Evolutionary conservation across 148 eudicot genomes (phyloP).

Genomic region (Rhododendron henanense): DNA sequence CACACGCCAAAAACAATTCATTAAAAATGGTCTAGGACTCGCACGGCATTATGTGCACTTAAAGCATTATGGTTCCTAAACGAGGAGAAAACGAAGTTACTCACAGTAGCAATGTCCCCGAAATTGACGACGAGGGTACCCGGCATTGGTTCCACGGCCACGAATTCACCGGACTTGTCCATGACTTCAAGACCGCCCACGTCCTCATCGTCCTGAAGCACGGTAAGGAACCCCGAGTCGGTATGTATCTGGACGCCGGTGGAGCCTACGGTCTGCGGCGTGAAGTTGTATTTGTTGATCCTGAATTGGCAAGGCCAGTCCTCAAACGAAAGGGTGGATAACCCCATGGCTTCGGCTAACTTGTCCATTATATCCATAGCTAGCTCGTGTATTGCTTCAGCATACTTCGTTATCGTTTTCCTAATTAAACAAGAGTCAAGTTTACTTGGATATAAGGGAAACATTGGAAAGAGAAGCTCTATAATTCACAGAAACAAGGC

Average conservation of each 20-base stretch:
- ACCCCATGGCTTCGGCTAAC: conserved; percentile 45
- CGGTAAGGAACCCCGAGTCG: conserved; percentile 65
- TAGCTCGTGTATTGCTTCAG: conserved; percentile 46
- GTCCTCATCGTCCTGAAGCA: conserved; percentile 72
- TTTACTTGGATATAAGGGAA: background rate
- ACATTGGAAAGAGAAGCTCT: background rate
- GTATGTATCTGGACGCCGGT: conserved; percentile 71
- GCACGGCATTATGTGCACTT: too few species aligned
- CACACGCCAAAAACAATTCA: too few species aligned
- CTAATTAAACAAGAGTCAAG: conserved; percentile 21
- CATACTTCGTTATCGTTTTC: conserved; percentile 46
- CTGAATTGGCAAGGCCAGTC: conserved; percentile 68
- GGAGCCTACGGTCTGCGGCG: conserved; percentile 45
- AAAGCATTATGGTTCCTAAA: background rate
- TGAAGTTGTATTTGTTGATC: conserved; percentile 68
- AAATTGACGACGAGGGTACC: conserved; percentile 64
- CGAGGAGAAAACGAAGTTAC: conserved; percentile 1
- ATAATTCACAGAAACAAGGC: too few species aligned
- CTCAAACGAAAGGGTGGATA: conserved; percentile 31
- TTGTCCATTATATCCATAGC: conserved; percentile 37
- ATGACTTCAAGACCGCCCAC: conserved; percentile 77
- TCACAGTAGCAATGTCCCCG: conserved; percentile 62
- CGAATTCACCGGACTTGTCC: conserved; percentile 42
- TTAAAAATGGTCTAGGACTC: too few species aligned
- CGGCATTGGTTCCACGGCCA: conserved; percentile 53